Evolutionary conservation across 176 grass and related monocot genomes (phyloP).

Genomic region (Pharus latifolius): DNA sequence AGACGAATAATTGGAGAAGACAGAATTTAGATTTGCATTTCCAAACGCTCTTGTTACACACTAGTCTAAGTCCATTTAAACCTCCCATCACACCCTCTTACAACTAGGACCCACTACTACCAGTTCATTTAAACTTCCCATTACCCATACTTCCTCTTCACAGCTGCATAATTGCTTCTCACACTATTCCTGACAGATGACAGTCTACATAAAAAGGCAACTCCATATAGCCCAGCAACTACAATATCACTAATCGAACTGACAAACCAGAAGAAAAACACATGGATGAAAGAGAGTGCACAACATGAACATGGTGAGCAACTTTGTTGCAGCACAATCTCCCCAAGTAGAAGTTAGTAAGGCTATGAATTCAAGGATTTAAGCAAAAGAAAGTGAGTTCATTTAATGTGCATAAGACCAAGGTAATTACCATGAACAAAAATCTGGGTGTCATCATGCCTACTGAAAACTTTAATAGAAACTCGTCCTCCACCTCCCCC

Average conservation of each 20-base stretch:
- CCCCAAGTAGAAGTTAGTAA: not conserved
- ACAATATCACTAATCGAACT: not conserved
- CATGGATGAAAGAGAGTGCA: not conserved
- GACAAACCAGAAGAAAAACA: not conserved
- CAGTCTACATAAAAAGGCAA: too few relatives aligned
- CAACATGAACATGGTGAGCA: not conserved
- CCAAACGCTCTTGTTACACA: too few relatives aligned
- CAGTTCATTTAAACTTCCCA: too few relatives aligned
- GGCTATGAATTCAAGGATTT: not conserved
- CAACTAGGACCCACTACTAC: too few relatives aligned
- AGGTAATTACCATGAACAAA: constrained; percentile 73
- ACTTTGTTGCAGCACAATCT: not conserved
- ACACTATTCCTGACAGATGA: too few relatives aligned
- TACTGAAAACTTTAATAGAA: constrained; percentile 88
- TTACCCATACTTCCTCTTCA: too few relatives aligned
- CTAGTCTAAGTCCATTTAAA: too few relatives aligned
- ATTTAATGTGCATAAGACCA: not conserved
- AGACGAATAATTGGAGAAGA: too few relatives aligned
- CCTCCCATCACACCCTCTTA: too few relatives aligned
- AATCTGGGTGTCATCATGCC: constrained; percentile 77
- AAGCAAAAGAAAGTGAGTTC: not conserved
- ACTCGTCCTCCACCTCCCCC: constrained; percentile 92
- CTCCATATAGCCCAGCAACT: not conserved
- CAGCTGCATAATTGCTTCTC: too few relatives aligned
- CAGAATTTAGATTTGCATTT: too few relatives aligned